Percentiles rank a stretch among this genome's conserved stretches.
phyloP scores from a whole-genome alignment of 164 flowering plant species.

The Magnolia officinalis region DNA sequence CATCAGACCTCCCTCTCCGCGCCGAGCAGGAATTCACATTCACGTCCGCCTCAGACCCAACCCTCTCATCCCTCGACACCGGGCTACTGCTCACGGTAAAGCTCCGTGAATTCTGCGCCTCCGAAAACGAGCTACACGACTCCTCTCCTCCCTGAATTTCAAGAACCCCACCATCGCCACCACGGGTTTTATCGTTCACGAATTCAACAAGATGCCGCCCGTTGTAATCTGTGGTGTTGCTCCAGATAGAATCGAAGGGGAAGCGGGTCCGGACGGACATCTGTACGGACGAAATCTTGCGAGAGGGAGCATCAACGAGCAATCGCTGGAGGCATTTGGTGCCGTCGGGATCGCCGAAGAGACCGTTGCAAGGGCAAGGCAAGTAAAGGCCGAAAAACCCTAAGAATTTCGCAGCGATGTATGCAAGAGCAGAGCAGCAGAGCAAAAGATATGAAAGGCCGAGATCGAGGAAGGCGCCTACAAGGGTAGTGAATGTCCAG shows the following conservation, averaged over 20 bases:
- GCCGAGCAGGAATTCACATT: neutral
- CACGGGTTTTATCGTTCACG: constrained; percentile 8
- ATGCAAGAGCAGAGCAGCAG: constrained; percentile 60
- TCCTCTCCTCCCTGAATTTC: constrained; percentile 41
- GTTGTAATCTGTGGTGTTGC: constrained; percentile 10
- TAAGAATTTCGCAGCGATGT: constrained; percentile 51
- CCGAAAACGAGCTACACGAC: constrained; percentile 44
- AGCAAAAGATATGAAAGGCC: constrained; percentile 57
- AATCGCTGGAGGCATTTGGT: constrained; percentile 42
- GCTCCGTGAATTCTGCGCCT: constrained; percentile 10
- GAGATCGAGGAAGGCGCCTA: constrained; percentile 86
- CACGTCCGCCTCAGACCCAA: constrained; percentile 6
- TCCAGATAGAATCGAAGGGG: constrained; percentile 52
- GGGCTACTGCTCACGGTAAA: constrained; percentile 10
- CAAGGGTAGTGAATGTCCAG: constrained; percentile 63
- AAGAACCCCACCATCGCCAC: constrained; percentile 1
- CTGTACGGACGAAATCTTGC: constrained; percentile 50
- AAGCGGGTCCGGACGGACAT: constrained; percentile 39
- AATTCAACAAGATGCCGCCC: neutral
- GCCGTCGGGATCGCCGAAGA: constrained; percentile 37
- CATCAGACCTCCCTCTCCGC: constrained; percentile 21
- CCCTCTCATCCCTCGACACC: constrained; percentile 3
- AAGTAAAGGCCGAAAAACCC: constrained; percentile 55
- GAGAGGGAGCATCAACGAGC: constrained; percentile 45
- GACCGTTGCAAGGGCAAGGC: constrained; percentile 78